These are phyloP conservation scores for Thozetella sp. DNA, from an alignment of 495 filamentous ascomycete species.

Conservation along the genomic window DNA sequence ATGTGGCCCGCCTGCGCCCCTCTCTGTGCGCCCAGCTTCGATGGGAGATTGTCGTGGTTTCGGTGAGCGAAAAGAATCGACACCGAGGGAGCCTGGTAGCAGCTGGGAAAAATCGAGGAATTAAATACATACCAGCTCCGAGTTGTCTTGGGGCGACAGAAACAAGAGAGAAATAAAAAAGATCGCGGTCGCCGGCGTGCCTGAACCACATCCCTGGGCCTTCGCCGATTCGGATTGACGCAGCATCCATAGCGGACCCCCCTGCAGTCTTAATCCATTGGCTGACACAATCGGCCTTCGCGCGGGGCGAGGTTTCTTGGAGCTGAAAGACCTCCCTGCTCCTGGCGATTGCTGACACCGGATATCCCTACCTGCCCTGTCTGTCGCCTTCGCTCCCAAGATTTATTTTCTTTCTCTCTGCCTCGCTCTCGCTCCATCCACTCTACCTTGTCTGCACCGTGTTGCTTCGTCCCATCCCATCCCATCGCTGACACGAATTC, in stretches of 20 bases:
- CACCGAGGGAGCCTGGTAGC: too few relatives aligned
- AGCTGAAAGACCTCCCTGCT: constrained; percentile 1
- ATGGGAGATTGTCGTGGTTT: too few relatives aligned
- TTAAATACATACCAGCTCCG: background rate
- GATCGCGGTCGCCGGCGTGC: constrained; percentile 2
- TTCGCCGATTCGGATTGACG: background rate
- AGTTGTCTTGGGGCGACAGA: background rate
- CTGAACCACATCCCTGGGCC: constrained; percentile 19
- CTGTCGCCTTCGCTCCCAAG: background rate
- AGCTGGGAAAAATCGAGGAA: background rate
- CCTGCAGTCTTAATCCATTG: constrained; percentile 8
- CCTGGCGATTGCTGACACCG: background rate
- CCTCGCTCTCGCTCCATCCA: background rate
- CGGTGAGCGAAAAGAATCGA: too few relatives aligned
- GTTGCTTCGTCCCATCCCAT: background rate
- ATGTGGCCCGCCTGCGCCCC: too few relatives aligned
- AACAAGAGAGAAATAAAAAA: background rate
- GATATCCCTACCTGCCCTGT: background rate
- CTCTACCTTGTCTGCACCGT: background rate
- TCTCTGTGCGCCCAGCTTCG: too few relatives aligned
- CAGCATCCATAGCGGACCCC: background rate
- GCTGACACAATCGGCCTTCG: background rate
- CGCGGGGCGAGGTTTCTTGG: constrained; percentile 1
- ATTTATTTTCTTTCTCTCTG: background rate
- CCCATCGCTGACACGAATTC: background rate